phyloP scores from a whole-genome alignment of 2,329 filamentous ascomycete genomes.

The Aspergillus tubingensis region DNA sequence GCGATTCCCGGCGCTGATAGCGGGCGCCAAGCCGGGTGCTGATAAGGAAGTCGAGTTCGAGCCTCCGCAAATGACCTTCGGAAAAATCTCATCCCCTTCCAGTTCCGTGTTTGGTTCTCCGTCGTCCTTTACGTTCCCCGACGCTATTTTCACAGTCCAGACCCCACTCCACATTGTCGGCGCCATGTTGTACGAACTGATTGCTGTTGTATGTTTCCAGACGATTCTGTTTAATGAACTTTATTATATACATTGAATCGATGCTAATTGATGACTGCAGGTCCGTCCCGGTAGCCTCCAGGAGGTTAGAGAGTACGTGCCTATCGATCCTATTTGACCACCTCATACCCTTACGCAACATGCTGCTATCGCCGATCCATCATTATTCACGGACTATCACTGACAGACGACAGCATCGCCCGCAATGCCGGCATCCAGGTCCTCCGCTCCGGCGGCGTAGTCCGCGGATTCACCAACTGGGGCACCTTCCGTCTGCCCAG shows the following conservation, averaged over 20 bases:
- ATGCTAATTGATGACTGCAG: constrained; percentile 50
- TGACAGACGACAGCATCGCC: constrained; percentile 67
- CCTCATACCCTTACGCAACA: constrained; percentile 4
- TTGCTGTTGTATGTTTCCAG: constrained; percentile 74
- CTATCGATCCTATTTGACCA: constrained; percentile 16
- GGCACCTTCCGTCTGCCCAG: constrained; percentile 85
- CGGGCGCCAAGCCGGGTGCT: constrained; percentile 26
- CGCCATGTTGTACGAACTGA: constrained; percentile 93
- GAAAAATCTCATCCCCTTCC: constrained; percentile 26
- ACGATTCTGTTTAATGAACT: not conserved
- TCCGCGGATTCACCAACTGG: constrained; percentile 94
- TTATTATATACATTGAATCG: not conserved
- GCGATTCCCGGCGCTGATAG: constrained; percentile 26
- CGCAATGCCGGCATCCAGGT: constrained; percentile 80
- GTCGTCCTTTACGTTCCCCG: constrained; percentile 10
- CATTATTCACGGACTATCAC: not conserved
- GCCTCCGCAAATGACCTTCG: constrained; percentile 3
- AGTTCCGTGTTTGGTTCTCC: constrained; percentile 6
- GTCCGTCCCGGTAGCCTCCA: constrained; percentile 85
- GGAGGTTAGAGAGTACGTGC: constrained; percentile 90
- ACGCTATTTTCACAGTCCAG: constrained; percentile 21
- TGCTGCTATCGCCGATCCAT: not conserved
- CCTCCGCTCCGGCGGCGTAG: constrained; percentile 79
- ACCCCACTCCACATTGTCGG: constrained; percentile 16
- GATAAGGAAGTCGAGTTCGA: constrained; percentile 24